Evolutionary conservation across 2,329 filamentous ascomycete species (phyloP), one percentile per base, ranked within the genome.

Genomic region (Arachnopeziza araneosa): DNA sequence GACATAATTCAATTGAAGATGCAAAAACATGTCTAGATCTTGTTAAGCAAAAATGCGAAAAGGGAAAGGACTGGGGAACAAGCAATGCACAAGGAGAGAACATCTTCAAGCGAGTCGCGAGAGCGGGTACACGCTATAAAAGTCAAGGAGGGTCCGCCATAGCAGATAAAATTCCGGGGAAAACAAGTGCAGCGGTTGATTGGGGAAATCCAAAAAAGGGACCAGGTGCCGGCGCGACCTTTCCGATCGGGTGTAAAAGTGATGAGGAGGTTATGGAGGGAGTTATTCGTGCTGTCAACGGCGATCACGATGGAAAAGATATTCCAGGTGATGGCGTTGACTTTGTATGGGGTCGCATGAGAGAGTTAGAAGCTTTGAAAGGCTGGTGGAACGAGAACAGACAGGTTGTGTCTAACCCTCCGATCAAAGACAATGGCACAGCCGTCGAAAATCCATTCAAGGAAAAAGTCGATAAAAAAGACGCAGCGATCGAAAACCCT

Each of bases 21-120:
- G 92, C 95, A 17, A 87, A 83, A 65, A 92, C 95, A 2, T 96
- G 92, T 65, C 85, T 99, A 17, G 93, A 98, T 69, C 86, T 99
- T 1, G 86, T 98, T 54, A 96, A 95, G 75, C 88, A 93, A 71
- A 99, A 99, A 74, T 97, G 93, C 73, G 93, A 98, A 73, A 95
- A 90, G 75, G 95, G 95, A 50, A 90, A 89, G 65, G 76, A 80
- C 24, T 99, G 93, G 90, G 95, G 91, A 44, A 88, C 88, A 0
- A 85, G 85, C 55, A 91, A 96, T 51, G 82, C 86, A 1, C 87
- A 86, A 52, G 87, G 86, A 50, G 95, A 99, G 76, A 93, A 91
- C 67, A 85, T 99, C 55, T 99, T 98, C 79, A 89, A 88, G 67
- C 86, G 93, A 10, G 80, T 99, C 3, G 83, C 81, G 2, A 81